These are phyloP conservation scores for Capsella bursapastoris DNA, from an alignment of 345 rosid genomes.

Conservation along the genomic window DNA sequence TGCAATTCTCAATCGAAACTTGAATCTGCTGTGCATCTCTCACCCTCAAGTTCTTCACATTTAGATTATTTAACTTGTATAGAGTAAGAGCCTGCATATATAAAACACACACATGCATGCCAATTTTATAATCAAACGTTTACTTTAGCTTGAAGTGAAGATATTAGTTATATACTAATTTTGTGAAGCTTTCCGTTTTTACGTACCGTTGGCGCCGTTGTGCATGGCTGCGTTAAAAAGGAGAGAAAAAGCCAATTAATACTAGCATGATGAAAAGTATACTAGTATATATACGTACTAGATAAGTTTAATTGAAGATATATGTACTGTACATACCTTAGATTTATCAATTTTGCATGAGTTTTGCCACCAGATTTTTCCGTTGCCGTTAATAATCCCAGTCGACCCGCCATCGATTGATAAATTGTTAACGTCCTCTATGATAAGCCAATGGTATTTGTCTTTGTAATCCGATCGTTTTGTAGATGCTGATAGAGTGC, in stretches of 20 bases:
- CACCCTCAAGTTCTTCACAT: constrained; percentile 56
- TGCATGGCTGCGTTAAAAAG: constrained; percentile 75
- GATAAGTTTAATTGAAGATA: not conserved
- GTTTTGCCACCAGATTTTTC: constrained; percentile 87
- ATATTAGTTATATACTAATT: constrained; percentile 31
- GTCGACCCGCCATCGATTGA: constrained; percentile 70
- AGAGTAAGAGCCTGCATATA: constrained; percentile 74
- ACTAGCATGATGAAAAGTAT: not conserved
- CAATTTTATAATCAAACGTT: constrained; percentile 48
- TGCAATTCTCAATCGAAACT: constrained; percentile 58
- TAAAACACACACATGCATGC: constrained; percentile 30
- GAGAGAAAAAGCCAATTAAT: not conserved
- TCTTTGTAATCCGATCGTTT: constrained; percentile 60
- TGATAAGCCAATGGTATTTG: constrained; percentile 63
- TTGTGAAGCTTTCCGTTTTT: not conserved
- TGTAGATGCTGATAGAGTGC: constrained; percentile 69
- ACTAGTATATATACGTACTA: not conserved
- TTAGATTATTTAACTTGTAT: constrained; percentile 55
- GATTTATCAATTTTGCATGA: constrained; percentile 76
- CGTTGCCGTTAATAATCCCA: constrained; percentile 79
- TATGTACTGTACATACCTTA: constrained; percentile 49
- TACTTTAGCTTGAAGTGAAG: constrained; percentile 51
- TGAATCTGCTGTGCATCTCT: constrained; percentile 81
- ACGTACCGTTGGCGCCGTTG: constrained; percentile 80
- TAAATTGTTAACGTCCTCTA: constrained; percentile 59